A percentile compares a stretch with the other conserved stretches of the same genome.
phyloP scores from a whole-genome alignment of 768 basidiomycete species.

The Leccinum fibrillosum region DNA sequence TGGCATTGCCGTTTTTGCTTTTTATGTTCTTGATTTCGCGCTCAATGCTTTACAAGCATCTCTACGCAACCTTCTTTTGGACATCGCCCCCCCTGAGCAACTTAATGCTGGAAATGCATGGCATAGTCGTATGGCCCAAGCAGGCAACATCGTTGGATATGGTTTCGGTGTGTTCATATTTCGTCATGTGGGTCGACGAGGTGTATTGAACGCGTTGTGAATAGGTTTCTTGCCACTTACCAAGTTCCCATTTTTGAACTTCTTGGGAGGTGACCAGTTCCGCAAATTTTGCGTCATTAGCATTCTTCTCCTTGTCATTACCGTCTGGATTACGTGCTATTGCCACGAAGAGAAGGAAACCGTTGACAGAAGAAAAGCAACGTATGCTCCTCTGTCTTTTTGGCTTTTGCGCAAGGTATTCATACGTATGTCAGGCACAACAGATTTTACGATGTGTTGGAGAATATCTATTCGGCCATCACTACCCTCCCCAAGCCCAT shows the following conservation, averaged over 20 bases:
- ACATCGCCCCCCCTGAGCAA: conserved; percentile 85
- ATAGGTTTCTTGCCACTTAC: conserved; percentile 87
- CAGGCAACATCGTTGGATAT: conserved; percentile 95
- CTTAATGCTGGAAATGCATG: conserved; percentile 95
- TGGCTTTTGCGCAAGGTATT: conserved; percentile 1
- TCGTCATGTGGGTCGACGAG: not conserved
- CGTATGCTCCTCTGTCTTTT: conserved; percentile 27
- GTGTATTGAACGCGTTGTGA: conserved; percentile 6
- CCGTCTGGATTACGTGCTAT: conserved; percentile 87
- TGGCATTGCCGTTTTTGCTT: conserved; percentile 80
- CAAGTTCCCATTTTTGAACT: conserved; percentile 68
- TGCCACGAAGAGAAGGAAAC: conserved; percentile 79
- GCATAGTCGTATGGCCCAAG: conserved; percentile 94
- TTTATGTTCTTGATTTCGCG: conserved; percentile 96
- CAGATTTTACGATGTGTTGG: conserved; percentile 66
- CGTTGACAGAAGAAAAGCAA: conserved; percentile 42
- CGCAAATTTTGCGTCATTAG: conserved; percentile 92
- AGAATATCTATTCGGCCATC: conserved; percentile 74
- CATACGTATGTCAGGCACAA: conserved; percentile 32
- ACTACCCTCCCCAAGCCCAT: conserved; percentile 79
- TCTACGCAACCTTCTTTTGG: conserved; percentile 88
- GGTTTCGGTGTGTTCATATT: conserved; percentile 63
- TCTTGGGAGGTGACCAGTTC: conserved; percentile 91
- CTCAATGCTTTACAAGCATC: conserved; percentile 94
- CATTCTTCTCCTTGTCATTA: conserved; percentile 70